Evolutionary conservation across 169 alveolate species (phyloP), one percentile per base, ranked within the genome.

Genomic region (Cryptosporidium baileyi): DNA sequence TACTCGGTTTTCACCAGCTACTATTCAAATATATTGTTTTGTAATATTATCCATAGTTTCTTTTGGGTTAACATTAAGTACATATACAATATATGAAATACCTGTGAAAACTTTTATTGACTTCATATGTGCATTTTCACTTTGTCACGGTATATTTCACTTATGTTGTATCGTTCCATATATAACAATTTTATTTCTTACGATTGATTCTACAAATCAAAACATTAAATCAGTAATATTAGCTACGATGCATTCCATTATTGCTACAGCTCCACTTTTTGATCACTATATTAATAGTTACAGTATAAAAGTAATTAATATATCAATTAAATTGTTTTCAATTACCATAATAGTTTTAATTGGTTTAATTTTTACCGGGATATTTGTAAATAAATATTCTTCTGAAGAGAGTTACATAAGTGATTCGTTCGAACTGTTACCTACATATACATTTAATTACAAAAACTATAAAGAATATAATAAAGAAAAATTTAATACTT

Each of bases 101-200:
- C 85, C 85, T 17, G 57, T 74, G 9, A 74, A 74, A 28, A 19
- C 85, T 45, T 74, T 74, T 74, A n/a, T 28, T 9, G 85, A 74
- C 26, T 74, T 74, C 36, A 11, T 59, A 30, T 51, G 61, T 13
- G 85, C 85, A 19, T 74, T 74, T 45, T 51, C 43, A 30, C 67
- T 74, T 15, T 74, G 85, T 13, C 85, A 74, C 54, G 85, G 85
- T n/a, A 43, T 74, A 17, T 74, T 54, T 41, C 67, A 74, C 24
- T 13, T 51, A 28, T 40, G 65, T 28, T 34, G 74, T 9, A 43
- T 74, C 24, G 32, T 54, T 51, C 85, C 85, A 17, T 74, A 54
- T 2, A 15, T 57, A 0, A 74, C 60, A 26, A 59, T 61, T 38
- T 17, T 74, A 8, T 74, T 51, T 34, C 36, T 57, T 24, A 24